These are phyloP conservation scores for Paxillus ammoniavirescens DNA, from an alignment of 768 basidiomycete species.

Conservation along the genomic window DNA sequence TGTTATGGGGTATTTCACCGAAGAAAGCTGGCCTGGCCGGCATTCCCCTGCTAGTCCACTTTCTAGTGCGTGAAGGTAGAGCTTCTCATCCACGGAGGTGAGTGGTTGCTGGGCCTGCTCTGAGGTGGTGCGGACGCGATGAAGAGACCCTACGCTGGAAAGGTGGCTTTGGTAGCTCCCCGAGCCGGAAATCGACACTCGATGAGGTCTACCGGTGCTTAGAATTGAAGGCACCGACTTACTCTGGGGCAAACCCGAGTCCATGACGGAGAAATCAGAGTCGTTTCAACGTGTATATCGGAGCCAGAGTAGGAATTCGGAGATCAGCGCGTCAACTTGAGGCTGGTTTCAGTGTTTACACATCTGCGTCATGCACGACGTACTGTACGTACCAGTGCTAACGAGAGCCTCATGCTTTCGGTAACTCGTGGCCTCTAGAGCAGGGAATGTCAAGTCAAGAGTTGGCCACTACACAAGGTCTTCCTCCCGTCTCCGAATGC, in stretches of 20 bases:
- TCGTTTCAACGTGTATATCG: too few species aligned
- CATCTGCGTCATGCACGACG: too few species aligned
- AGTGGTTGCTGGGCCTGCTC: conserved; percentile 17
- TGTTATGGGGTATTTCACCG: conserved; percentile 25
- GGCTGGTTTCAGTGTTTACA: too few species aligned
- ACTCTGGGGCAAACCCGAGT: conserved; percentile 18
- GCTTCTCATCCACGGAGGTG: conserved; percentile 1
- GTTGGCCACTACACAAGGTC: conserved; percentile 2
- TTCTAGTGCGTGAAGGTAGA: conserved; percentile 15
- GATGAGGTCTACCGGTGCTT: conserved; percentile 12
- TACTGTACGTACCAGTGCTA: too few species aligned
- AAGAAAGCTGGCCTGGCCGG: conserved; percentile 18
- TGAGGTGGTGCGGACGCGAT: conserved; percentile 35
- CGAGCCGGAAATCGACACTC: conserved; percentile 30
- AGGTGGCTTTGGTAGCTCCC: conserved; percentile 48
- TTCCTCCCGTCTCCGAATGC: background rate
- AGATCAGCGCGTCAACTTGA: too few species aligned
- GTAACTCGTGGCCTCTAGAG: background rate
- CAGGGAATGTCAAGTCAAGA: conserved; percentile 1
- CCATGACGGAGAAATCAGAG: conserved; percentile 7
- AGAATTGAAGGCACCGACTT: conserved; percentile 25
- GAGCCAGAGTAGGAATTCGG: too few species aligned
- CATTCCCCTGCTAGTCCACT: conserved; percentile 13
- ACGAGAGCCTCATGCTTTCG: background rate
- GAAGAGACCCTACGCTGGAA: conserved; percentile 40